Evolutionary conservation across 768 basidiomycete species (phyloP), one percentile per base, ranked within the genome.

Genomic region (Kwoniella pini): DNA sequence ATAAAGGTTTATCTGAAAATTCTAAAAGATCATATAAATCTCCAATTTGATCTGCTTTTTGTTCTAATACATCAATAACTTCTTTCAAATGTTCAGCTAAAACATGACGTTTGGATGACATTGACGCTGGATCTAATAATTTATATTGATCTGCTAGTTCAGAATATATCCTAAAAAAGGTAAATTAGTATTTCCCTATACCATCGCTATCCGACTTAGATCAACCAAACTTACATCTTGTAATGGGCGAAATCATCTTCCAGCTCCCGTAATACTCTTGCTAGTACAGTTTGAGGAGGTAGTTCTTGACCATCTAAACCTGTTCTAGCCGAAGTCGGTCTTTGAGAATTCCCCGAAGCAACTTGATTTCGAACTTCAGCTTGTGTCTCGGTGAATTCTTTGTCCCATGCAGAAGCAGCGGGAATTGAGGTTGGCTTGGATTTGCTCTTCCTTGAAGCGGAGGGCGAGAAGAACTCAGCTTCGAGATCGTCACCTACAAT

Each of bases 41-140:
- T n/a, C 91, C 88, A 59, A 97, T 94, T 78, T 95, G 92, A 80
- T 95, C 90, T 22, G 92, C 92, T 90, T 94, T 97, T 69, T 87
- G 85, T 71, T 98, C 96, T 38, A 99, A 82, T 44, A 89, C 82
- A 75, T 95, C 90, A 46, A 98, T 90, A 7, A 97, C 91, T 70
- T 96, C 91, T 30, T 85, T 86, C 56, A 99, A 81, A 75, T 95
- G 95, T 58, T 86, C 84, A 0, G 94, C 92, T 19, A 97, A 82
- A n/a, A 88, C 83, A 61, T 90, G 89, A 31, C 96, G 83, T 75
- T 89, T 90, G 21, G 83, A 83, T 1, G 88, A 86, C 69, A 91
- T 86, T 2, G 88, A 88, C 0, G 85, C 87, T 1, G 92, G 85
- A 71, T 93, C 90, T 84, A 97, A 89, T 12, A 84, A 79, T 77